Conservation (phyloP, 2,329 filamentous ascomycete species). For the Penicillium brevicompactum region DNA sequence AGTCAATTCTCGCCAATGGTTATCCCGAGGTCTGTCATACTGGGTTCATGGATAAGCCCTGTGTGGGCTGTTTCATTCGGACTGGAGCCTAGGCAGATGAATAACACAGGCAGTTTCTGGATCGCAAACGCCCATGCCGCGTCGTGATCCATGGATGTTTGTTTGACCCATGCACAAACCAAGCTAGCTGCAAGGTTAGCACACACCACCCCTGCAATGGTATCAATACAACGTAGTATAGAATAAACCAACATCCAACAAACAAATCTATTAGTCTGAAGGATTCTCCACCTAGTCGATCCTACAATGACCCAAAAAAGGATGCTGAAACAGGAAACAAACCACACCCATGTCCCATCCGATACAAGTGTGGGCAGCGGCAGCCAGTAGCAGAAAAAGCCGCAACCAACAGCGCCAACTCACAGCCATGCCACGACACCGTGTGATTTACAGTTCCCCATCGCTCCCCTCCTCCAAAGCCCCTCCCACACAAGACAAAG, state of each 20-base stretch:
- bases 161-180: not conserved
- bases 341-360: not conserved
- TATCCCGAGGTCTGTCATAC: too few relatives aligned
- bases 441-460: not conserved
- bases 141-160: not conserved
- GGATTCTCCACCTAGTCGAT: not conserved
- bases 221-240: not conserved
- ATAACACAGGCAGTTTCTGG: not conserved
- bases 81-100: not conserved
- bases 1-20: too few relatives aligned
- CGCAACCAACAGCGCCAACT: slow-evolving; percentile 3
- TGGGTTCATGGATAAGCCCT: too few relatives aligned
- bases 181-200: not conserved
- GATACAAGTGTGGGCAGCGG: not conserved
- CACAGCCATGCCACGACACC: not conserved
- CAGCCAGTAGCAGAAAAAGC: not conserved
- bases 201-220: not conserved
- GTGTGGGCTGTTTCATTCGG: too few relatives aligned
- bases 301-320: not conserved
- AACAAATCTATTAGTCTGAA: not conserved
- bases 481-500: not conserved
- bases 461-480: not conserved
- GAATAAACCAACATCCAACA: not conserved
- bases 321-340: not conserved
- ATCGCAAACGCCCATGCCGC: not conserved